Conservation (phyloP, 768 basidiomycete species). For the Boletus barrowsii region DNA sequence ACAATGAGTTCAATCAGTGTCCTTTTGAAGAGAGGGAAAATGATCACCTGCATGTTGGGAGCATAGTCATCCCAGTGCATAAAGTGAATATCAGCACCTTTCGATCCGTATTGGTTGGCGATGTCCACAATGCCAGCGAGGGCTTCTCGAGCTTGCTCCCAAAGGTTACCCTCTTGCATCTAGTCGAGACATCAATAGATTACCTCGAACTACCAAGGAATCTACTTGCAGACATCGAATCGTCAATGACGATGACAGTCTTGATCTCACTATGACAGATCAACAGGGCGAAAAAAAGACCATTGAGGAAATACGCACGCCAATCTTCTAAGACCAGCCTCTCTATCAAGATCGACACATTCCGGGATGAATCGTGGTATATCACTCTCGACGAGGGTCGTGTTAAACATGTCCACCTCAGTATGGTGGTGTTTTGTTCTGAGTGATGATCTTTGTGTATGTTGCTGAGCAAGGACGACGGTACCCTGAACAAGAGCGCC, state of each 20-base stretch:
- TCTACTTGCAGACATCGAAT: slow-evolving; percentile 36
- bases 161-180: slow-evolving; percentile 42
- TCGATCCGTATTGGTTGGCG: slow-evolving; percentile 35
- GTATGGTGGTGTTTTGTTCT: not conserved
- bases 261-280: slow-evolving; percentile 34
- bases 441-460: not conserved
- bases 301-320: slow-evolving; percentile 22
- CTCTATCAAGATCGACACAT: slow-evolving; percentile 13
- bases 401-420: slow-evolving; percentile 23
- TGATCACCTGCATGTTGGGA: slow-evolving; percentile 22
- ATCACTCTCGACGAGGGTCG: slow-evolving; percentile 26
- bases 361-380: slow-evolving; percentile 27
- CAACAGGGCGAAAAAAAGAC: not conserved
- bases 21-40: not conserved
- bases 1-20: not conserved
- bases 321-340: slow-evolving; percentile 19
- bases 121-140: slow-evolving; percentile 40
- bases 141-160: slow-evolving; percentile 40
- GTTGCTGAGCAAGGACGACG: slow-evolving; percentile 30
- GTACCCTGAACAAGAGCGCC: slow-evolving; percentile 25
- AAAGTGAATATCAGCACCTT: slow-evolving; percentile 43
- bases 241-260: slow-evolving; percentile 41
- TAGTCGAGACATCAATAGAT: slow-evolving; percentile 7
- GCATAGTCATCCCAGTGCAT: slow-evolving; percentile 36
- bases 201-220: not conserved